Evolutionary conservation across 2,329 filamentous ascomycete genomes (phyloP).

Genomic region (Alternaria brassicicola): DNA sequence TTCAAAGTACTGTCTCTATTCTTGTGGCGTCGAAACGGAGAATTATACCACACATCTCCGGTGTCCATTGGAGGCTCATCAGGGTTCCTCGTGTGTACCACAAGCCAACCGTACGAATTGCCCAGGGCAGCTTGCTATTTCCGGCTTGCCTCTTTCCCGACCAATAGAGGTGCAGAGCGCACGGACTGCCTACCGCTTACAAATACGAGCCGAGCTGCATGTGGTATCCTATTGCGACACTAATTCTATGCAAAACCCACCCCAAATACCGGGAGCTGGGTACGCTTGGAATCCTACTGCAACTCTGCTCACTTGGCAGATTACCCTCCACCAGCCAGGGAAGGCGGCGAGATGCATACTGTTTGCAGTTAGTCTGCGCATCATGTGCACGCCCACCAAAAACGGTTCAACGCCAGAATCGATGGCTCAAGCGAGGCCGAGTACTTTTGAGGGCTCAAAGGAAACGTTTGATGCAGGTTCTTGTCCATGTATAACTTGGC

Average conservation of each 20-base stretch:
- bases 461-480: not conserved
- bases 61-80: conserved; percentile 1
- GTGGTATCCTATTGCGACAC: conserved; percentile 2
- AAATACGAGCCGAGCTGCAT: not conserved
- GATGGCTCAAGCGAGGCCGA: not conserved
- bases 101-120: not conserved
- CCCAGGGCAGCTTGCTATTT: not conserved
- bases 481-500: not conserved
- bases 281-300: conserved; percentile 9
- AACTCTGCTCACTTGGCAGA: conserved; percentile 4
- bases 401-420: not conserved
- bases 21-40: not conserved
- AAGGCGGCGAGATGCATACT: conserved; percentile 8
- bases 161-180: conserved; percentile 1
- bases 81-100: not conserved
- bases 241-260: conserved; percentile 7
- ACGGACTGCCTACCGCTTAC: not conserved
- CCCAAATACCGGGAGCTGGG: conserved; percentile 10
- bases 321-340: conserved; percentile 5
- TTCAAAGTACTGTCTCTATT: not conserved
- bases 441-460: not conserved
- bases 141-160: conserved; percentile 7
- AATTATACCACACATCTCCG: conserved; percentile 7
- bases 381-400: not conserved
- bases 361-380: not conserved